phyloP scores from a whole-genome alignment of 139 green algal genomes.

The Chlorella sp. region DNA sequence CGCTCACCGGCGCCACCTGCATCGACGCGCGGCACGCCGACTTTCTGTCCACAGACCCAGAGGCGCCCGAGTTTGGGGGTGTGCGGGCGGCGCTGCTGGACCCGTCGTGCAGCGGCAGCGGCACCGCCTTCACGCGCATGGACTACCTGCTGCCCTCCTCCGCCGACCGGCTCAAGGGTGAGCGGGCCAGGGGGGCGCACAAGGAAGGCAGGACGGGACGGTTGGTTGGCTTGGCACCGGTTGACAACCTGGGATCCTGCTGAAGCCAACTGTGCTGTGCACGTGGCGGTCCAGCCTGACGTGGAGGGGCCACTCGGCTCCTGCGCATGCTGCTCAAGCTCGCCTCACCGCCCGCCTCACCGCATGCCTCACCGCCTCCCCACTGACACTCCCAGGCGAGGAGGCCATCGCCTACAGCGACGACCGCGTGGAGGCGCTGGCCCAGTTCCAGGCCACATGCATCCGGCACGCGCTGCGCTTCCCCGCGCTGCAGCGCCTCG shows the following conservation, averaged over 20 bases:
- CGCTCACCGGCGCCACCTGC: conserved; percentile 57
- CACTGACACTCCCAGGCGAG: neutral
- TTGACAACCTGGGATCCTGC: too few relatives aligned
- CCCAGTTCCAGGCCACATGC: conserved; percentile 62
- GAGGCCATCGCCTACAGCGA: conserved; percentile 29
- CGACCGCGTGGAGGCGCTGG: conserved; percentile 67
- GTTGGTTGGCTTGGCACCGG: too few relatives aligned
- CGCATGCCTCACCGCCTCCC: neutral
- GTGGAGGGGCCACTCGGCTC: too few relatives aligned
- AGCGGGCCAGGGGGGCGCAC: neutral
- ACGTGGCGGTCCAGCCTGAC: too few relatives aligned
- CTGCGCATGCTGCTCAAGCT: neutral
- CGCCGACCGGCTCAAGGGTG: conserved; percentile 11
- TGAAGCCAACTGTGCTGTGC: too few relatives aligned
- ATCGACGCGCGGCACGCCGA: conserved; percentile 58
- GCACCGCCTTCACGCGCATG: conserved; percentile 70
- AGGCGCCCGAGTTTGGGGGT: neutral
- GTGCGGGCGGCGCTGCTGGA: conserved; percentile 90
- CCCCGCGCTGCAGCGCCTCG: conserved; percentile 76
- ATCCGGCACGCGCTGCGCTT: conserved; percentile 84
- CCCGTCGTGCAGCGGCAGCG: conserved; percentile 87
- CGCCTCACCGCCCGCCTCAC: neutral
- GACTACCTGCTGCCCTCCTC: conserved; percentile 82
- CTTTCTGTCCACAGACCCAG: conserved; percentile 81
- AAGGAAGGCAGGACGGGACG: too few relatives aligned